Conservation (phyloP, 257 asterid genomes). For the Capsicum baccatum region DNA sequence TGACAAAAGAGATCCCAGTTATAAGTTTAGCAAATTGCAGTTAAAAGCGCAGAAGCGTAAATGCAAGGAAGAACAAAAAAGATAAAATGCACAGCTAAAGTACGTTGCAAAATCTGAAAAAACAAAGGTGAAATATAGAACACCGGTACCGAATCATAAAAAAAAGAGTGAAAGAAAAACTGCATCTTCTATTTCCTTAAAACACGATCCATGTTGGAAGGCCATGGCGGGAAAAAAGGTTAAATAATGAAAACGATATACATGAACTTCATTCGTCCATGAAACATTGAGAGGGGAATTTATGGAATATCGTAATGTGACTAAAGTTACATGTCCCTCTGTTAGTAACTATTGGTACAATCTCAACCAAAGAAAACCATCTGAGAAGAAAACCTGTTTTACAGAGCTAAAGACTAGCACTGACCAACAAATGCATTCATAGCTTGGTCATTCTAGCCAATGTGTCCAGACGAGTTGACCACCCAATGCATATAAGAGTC, state of each 20-base stretch:
- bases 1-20: background rate
- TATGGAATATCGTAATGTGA: background rate
- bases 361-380: conserved; percentile 21
- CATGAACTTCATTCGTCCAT: background rate
- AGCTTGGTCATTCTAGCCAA: background rate
- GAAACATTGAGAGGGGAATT: background rate
- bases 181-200: background rate
- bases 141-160: background rate
- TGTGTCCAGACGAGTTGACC: background rate
- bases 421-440: background rate
- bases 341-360: background rate
- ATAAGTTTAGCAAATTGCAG: background rate
- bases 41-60: background rate
- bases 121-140: background rate
- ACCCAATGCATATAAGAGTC: background rate
- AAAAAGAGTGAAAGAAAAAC: background rate
- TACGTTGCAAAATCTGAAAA: background rate
- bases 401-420: conserved; percentile 1
- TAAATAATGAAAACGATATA: background rate
- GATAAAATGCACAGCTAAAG: background rate
- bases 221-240: background rate
- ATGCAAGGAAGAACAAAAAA: background rate
- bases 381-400: background rate
- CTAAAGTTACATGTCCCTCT: background rate
- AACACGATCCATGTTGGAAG: background rate